These are phyloP conservation scores for Phytophthora rubi DNA, from an alignment of 352 stramenopile species.

Conservation along the genomic window DNA sequence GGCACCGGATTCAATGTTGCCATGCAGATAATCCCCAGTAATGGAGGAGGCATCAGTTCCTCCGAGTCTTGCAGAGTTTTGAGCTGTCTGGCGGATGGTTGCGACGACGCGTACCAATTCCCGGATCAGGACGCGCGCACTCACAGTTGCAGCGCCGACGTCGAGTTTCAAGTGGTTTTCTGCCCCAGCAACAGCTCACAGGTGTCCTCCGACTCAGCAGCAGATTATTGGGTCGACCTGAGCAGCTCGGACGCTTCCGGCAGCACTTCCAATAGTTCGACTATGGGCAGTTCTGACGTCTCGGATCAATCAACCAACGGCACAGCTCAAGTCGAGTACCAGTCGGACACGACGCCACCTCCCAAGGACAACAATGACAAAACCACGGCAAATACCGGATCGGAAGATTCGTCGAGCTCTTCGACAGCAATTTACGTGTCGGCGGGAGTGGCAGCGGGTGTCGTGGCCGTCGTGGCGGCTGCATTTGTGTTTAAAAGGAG, in stretches of 20 bases:
- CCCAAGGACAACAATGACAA: conserved; percentile 8
- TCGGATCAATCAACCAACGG: conserved; percentile 16
- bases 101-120: conserved; percentile 74
- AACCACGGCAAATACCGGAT: conserved; percentile 12
- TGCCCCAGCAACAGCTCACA: conserved; percentile 35
- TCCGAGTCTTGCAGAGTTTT: conserved; percentile 51
- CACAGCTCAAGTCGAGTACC: conserved; percentile 9
- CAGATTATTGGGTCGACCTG: conserved; percentile 33
- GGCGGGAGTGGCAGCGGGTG: conserved; percentile 18
- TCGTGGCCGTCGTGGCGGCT: conserved; percentile 31
- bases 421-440: conserved; percentile 28
- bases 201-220: conserved; percentile 19
- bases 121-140: conserved; percentile 76
- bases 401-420: conserved; percentile 20
- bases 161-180: conserved; percentile 74
- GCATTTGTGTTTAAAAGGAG: conserved; percentile 28
- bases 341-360: conserved; percentile 15
- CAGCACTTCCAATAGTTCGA: conserved; percentile 16
- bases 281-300: background rate
- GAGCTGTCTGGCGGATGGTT: conserved; percentile 64
- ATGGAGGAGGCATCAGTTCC: conserved; percentile 31
- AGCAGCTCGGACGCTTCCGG: conserved; percentile 7
- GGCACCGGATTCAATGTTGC: conserved; percentile 74
- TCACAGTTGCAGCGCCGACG: conserved; percentile 51
- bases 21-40: conserved; percentile 66